Base-by-base conservation (phyloP, 345 rosid species). In the Nephelium lappaceum region DNA sequence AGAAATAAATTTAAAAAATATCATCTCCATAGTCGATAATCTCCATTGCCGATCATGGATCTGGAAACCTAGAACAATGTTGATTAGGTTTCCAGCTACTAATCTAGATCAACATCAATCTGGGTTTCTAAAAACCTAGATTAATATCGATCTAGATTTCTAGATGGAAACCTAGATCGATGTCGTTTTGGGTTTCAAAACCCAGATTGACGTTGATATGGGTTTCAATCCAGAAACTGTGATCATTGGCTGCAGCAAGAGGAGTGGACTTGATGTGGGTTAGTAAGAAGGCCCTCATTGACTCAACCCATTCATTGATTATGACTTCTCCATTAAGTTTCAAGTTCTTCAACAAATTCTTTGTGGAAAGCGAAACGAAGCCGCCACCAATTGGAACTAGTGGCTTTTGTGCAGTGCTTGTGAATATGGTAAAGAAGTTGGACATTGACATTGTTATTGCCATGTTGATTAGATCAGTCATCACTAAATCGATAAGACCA, bases 241-340 rank as follows among this genome's bases (percentile, higher is more conserved):
- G 81, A 25, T 88, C 86, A 0, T 87, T 81, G 18, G 77, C 36
- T 61, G 79, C 83, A 8, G 77, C 24, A 64, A 80, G 81, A 76
- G 85, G 85, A 38, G 85, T 31, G 65, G 95, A 86, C 75, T 82
- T 89, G 73, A 80, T 63, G 78, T 87, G 99, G 79, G 98, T 93
- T 27, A 98, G 99, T 2, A 98, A 95, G 19, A 97, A 93, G 55
- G 94, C 92, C 75, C 85, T 86, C 96, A 93, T 95, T 41, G 97
- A 95, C 58, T 95, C 96, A 16, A 93, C 92, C 95, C 93, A 92
- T 23, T 91, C 83, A 81, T 83, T 92, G 67, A 89, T 75, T 82
- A 91, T 95, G 21, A 80, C 78, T 19, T 86, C 93, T 27, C 85
- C 84, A 79, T 83, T 89, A 82, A 88, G 89, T 71, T 95, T 97